Evolutionary conservation across 2,329 filamentous ascomycete genomes (phyloP).

Genomic region (Sordariomycetes sp.): DNA sequence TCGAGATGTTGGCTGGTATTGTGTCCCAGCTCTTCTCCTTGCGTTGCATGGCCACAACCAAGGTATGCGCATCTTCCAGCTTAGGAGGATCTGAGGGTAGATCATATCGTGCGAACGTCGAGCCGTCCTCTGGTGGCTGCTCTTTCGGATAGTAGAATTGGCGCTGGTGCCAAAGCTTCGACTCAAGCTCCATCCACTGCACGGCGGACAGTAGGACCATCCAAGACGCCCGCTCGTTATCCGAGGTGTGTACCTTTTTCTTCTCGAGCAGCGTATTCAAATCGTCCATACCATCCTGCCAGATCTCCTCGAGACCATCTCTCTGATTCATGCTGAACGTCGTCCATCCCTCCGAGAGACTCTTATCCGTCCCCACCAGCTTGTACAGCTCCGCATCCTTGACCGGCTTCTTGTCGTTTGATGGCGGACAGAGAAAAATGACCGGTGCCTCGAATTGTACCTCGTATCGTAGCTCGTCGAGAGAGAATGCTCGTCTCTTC

Average conservation of each 20-base stretch:
- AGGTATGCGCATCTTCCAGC: slow-evolving; percentile 22
- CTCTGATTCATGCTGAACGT: slow-evolving; percentile 18
- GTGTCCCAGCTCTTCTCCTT: slow-evolving; percentile 40
- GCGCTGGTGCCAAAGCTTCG: slow-evolving; percentile 32
- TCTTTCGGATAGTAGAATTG: slow-evolving; percentile 18
- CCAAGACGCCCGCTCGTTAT: slow-evolving; percentile 49
- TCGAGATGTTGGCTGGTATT: slow-evolving; percentile 36
- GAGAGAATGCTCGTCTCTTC: slow-evolving; percentile 29
- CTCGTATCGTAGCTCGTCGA: slow-evolving; percentile 37
- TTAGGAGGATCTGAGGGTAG: slow-evolving; percentile 14
- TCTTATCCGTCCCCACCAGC: slow-evolving; percentile 27
- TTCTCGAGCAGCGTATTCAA: slow-evolving; percentile 11
- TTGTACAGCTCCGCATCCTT: slow-evolving; percentile 19
- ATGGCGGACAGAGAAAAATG: slow-evolving; percentile 36
- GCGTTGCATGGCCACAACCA: slow-evolving; percentile 36
- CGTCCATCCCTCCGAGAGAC: slow-evolving; percentile 22
- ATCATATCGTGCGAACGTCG: slow-evolving; percentile 4
- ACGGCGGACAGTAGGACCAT: slow-evolving; percentile 38
- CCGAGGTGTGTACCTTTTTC: slow-evolving; percentile 39
- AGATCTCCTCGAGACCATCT: no score
- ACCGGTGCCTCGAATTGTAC: slow-evolving; percentile 40
- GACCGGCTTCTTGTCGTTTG: slow-evolving; percentile 27
- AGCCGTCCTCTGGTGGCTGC: background rate
- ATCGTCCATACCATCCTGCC: no score
- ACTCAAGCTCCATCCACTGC: slow-evolving; percentile 39